Evolutionary conservation across 2,329 filamentous ascomycete species (phyloP), one percentile per base, ranked within the genome.

Genomic region (Cryphonectria carpinicola): DNA sequence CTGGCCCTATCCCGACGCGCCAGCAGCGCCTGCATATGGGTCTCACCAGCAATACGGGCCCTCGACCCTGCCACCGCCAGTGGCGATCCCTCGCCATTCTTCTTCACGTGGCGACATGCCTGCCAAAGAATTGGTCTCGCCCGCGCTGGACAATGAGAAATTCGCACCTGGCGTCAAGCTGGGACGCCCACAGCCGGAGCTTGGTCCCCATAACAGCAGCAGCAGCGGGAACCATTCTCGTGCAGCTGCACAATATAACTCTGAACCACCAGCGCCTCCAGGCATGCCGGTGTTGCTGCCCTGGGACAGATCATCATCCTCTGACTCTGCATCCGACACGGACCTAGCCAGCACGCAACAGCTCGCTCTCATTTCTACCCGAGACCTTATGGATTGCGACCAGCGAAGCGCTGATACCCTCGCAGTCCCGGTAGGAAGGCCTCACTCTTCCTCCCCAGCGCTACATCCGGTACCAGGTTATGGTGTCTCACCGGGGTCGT

Each of bases 361-460:
- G 37, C 81, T 84, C 74, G 82, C 83, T 4, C 78, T 88, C 54
- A 87, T 89, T 64, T 87, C 86, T 0, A 89, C 87, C 0, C 80
- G 80, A 17, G 86, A 89, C 61, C 80, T 89, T 28, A 81, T 89
- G 74, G 80, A 82, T 52, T 80, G 86, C n/a, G 83, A 84, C 73
- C 76, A 76, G 43, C 75, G 76, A 22, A 75, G 77, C 19, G 74
- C 76, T 74, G 85, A 87, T 65, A 76, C 73, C 3, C 76, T 85
- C 39, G 81, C 80, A 37, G 75, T 79, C 5, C 79, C 80, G 43
- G 83, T 85, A 79, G 80, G 79, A 19, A 78, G 79, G 41, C 78
- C 84, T 74, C 81, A 82, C 66, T 73, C 86, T 39, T 73, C 86
- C 32, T 78, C 82, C n/a, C 78, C 79, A 10, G 71, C 75, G 2